Evolutionary conservation across 2,329 filamentous ascomycete genomes (phyloP), one percentile per base, ranked within the genome.

Genomic region (Monascus ruber): DNA sequence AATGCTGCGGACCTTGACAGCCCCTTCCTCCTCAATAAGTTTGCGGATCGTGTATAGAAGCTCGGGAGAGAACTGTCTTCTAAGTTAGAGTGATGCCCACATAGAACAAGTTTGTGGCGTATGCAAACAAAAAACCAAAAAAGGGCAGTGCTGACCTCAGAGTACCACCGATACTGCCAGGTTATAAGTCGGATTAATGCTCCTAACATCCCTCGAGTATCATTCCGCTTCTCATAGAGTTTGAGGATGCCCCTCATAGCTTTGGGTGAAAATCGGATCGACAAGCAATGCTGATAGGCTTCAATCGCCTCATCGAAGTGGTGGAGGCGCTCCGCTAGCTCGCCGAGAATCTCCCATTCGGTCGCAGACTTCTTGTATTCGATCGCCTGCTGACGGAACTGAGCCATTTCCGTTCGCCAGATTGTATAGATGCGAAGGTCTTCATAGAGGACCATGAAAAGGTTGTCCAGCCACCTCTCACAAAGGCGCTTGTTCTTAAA

Each of bases 151-250:
- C 66, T 54, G 62, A 81, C 79, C 75, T 98, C 91, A 41, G 88
- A 95, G 68, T 98, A 98, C 91, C 91, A 98, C 50, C 91, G 76
- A 66, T 95, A 98, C 66, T 98, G 91, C 91, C 91, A 98, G 8
- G 89, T 91, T 28, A 96, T 85, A 33, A 98, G 70, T 38, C 87
- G 74, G 48, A 98, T 95, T 42, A 95, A 72, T n/a, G 85, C 81
- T 26, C 80, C 83, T 5, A 96, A 74, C 41, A 81, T 85, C 44
- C 87, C 83, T 44, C 86, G 72, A 3, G 85, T 87, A 63, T 85
- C 85, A 54, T 83, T 84, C 42, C 74, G 73, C 56, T 77, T 77
- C 63, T 93, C 83, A 50, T 87, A 86, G 35, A 85, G 73, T 39
- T 79, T 80, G 37, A 96, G 68, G 40, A 96, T 80, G 2, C 91